phyloP scores from a whole-genome alignment of 2,329 filamentous ascomycete species.

The Epichloe gansuensis region DNA sequence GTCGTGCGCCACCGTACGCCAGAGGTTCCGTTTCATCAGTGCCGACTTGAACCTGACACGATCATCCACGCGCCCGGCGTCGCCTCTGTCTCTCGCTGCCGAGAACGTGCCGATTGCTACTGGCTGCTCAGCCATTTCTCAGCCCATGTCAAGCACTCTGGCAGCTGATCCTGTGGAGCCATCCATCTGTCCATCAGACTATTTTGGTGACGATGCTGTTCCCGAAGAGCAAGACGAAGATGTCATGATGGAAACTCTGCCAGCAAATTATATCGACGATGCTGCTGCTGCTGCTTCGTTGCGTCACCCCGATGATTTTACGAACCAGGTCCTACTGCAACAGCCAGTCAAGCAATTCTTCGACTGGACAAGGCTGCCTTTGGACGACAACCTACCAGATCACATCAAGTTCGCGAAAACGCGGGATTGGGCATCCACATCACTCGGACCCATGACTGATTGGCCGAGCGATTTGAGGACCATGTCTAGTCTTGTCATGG shows the following conservation, averaged over 20 bases:
- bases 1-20: conserved; percentile 58
- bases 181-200: conserved; percentile 22
- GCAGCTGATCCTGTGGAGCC: conserved; percentile 15
- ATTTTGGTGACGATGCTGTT: conserved; percentile 28
- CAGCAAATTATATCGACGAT: conserved; percentile 2
- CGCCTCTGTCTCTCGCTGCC: conserved; percentile 25
- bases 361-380: conserved; percentile 67
- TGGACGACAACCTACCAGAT: conserved; percentile 48
- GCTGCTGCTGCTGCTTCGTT: conserved; percentile 13
- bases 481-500: conserved; percentile 77
- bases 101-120: conserved; percentile 18
- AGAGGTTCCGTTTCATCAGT: conserved; percentile 56
- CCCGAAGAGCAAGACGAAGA: conserved; percentile 4
- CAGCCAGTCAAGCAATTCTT: conserved; percentile 30
- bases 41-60: conserved; percentile 30
- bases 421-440: conserved; percentile 60
- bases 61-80: conserved; percentile 23
- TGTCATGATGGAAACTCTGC: not conserved
- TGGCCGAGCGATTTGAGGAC: conserved; percentile 62
- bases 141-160: conserved; percentile 23
- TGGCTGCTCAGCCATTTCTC: conserved; percentile 9
- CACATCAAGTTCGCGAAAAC: conserved; percentile 65
- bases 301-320: conserved; percentile 29
- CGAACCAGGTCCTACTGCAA: conserved; percentile 26
- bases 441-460: conserved; percentile 61